Evolutionary conservation across 768 basidiomycete genomes (phyloP).

Genomic region (Boletus eberwhitei): DNA sequence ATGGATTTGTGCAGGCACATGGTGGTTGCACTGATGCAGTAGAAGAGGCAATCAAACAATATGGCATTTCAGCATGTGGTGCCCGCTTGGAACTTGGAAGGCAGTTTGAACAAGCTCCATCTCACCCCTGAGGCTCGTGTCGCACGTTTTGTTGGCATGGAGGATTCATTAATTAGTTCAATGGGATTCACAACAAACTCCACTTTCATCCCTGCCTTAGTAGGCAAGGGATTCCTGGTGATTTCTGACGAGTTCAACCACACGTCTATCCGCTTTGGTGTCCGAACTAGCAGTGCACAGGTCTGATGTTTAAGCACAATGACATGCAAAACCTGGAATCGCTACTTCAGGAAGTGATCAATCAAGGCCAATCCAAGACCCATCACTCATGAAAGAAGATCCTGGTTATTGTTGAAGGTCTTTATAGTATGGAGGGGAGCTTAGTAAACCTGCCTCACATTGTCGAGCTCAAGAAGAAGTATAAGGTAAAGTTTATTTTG

Average conservation of each 20-base stretch:
- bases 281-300: slow-evolving; percentile 81
- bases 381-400: slow-evolving; percentile 99
- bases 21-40: slow-evolving; percentile 96
- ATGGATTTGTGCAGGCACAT: slow-evolving; percentile 91
- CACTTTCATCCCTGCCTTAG: slow-evolving; percentile 88
- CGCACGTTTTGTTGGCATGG: slow-evolving; percentile 84
- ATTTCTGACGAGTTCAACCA: slow-evolving; percentile 98
- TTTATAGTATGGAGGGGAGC: slow-evolving; percentile 99
- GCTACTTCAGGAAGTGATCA: slow-evolving; percentile 84
- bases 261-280: slow-evolving; percentile 91
- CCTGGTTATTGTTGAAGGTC: slow-evolving; percentile 86
- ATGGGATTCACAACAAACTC: slow-evolving; percentile 99
- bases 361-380: slow-evolving; percentile 95
- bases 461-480: slow-evolving; percentile 85
- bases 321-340: slow-evolving; percentile 81
- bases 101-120: slow-evolving; percentile 86
- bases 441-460: slow-evolving; percentile 79
- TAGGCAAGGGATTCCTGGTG: slow-evolving; percentile 86
- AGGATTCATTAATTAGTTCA: slow-evolving; percentile 85
- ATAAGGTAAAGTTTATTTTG: slow-evolving; percentile 66
- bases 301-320: slow-evolving; percentile 96
- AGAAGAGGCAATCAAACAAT: slow-evolving; percentile 75
- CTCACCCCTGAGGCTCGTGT: slow-evolving; percentile 78
- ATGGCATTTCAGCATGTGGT: slow-evolving; percentile 77
- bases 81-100: slow-evolving; percentile 77